A percentile compares a stretch with the other conserved stretches of the same genome.
These are phyloP conservation scores for Lolium multiflorum DNA, from an alignment of 176 grass and related monocot genomes.

Conservation along the genomic window DNA sequence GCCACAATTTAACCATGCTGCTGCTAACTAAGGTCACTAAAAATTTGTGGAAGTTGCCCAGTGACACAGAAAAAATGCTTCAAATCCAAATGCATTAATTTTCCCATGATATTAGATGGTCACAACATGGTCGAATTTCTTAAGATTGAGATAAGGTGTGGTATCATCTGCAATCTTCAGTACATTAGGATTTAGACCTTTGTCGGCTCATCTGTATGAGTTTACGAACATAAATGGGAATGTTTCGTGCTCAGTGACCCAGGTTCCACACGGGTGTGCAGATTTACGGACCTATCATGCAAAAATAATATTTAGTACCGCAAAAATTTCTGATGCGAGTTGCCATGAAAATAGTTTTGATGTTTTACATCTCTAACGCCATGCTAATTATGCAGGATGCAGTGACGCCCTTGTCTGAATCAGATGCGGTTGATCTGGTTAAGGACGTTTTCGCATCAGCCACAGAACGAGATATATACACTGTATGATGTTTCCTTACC, in stretches of 20 bases:
- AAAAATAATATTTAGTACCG: not conserved
- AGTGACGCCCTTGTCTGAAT: slow-evolving; percentile 64
- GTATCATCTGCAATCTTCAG: not conserved
- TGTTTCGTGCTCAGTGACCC: not conserved
- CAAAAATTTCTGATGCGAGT: not conserved
- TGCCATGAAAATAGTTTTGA: not conserved
- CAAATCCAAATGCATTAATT: not conserved
- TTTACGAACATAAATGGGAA: not conserved
- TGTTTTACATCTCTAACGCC: not conserved
- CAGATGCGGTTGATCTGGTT: slow-evolving; percentile 74
- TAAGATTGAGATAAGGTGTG: not conserved
- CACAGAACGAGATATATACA: slow-evolving; percentile 75
- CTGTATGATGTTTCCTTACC: slow-evolving; percentile 43
- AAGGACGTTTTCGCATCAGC: slow-evolving; percentile 83
- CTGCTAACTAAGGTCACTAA: not conserved
- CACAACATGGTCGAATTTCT: not conserved
- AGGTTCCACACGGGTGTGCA: not conserved
- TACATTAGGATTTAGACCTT: not conserved
- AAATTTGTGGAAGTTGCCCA: not conserved
- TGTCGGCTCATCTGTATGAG: not conserved
- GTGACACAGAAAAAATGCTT: not conserved
- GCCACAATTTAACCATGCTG: not conserved
- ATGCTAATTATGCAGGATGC: slow-evolving; percentile 50
- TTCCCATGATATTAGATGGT: not conserved
- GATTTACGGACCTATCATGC: not conserved